Evolutionary conservation across 1,284 basidiomycete species (phyloP).

Genomic region (Stygiomarasmius scandens): DNA sequence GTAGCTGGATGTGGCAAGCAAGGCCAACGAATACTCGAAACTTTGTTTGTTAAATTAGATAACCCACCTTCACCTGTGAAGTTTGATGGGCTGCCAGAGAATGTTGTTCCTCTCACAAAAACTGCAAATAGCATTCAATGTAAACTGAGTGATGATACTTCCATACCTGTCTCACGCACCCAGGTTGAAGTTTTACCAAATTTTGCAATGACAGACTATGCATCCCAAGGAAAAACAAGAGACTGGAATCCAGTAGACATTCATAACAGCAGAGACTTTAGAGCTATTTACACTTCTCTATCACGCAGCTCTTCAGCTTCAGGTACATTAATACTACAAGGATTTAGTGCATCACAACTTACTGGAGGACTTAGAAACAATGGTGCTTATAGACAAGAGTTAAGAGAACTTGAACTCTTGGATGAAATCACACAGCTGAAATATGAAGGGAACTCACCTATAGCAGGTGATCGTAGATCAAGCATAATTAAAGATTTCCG

Average conservation of each 20-base stretch:
- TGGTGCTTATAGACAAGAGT: constrained; percentile 29
- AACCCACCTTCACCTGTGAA: constrained; percentile 31
- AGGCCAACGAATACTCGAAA: constrained; percentile 1
- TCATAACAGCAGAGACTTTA: constrained; percentile 28
- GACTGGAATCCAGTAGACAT: constrained; percentile 36
- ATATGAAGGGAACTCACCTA: constrained; percentile 24
- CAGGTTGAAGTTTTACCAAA: constrained; percentile 40
- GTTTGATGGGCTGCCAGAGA: constrained; percentile 34
- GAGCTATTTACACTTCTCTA: constrained; percentile 37
- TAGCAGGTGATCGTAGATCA: constrained; percentile 17
- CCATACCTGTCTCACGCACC: constrained; percentile 23
- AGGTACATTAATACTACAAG: constrained; percentile 36
- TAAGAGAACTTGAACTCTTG: constrained; percentile 33
- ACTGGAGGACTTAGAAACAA: constrained; percentile 16
- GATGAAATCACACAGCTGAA: constrained; percentile 33
- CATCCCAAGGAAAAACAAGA: constrained; percentile 41
- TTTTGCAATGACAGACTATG: constrained; percentile 46
- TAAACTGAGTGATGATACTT: constrained; percentile 28
- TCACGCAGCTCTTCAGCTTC: constrained; percentile 32
- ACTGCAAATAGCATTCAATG: constrained; percentile 21
- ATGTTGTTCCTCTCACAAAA: constrained; percentile 39
- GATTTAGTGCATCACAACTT: constrained; percentile 27
- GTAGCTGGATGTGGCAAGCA: constrained; percentile 13
- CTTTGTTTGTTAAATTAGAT: constrained; percentile 29
- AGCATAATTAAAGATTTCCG: constrained; percentile 19